Evolutionary conservation across 225 moss, liverwort and hornwort species (phyloP), one percentile per base, ranked within the genome.

Genomic region (Antitrichia curtipendula): DNA sequence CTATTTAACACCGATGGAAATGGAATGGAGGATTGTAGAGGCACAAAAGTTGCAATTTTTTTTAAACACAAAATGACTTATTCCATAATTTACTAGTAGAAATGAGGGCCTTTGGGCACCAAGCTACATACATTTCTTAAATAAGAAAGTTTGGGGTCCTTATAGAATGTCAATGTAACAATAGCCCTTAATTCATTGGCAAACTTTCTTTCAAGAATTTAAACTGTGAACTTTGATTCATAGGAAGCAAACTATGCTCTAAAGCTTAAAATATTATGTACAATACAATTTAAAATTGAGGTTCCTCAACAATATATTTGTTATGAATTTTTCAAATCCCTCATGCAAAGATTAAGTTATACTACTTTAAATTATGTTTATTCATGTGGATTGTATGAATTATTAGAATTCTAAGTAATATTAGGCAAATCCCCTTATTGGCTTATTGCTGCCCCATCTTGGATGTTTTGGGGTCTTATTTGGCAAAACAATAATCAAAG

Each of bases 391-490:
- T 18, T 36, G n/a, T n/a, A n/a, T n/a, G n/a, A n/a, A n/a, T n/a
- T n/a, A 36, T 10, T 65, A 36, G 36, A 36, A 36, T 36, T 10
- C 20, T 11, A 36, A 10, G 2, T 36, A 65, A 65, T 65, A 65
- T 65, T 65, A 36, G 17, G 20, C 36, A 19, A 65, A 65, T 36
- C 9, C 9, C 8, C n/a, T n/a, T n/a, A n/a, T n/a, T n/a, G n/a
- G n/a, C n/a, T n/a, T n/a, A n/a, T n/a, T n/a, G n/a, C 36, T 65
- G 2, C 2, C 20, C 2, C 2, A 11, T 0, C 9, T 65, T 36
- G 5, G 16, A 19, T 65, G 65, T 5, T 20, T 36, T 10, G 5
- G 6, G 19, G 0, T 10, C 13, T 2, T 32, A 9, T 34, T 34
- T 8, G 18, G 4, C 1, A 7, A 34, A 9, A 29, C 10, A 47